phyloP scores from a whole-genome alignment of 1,139 yeast species.

The Eremothecium cymbalariae region DNA sequence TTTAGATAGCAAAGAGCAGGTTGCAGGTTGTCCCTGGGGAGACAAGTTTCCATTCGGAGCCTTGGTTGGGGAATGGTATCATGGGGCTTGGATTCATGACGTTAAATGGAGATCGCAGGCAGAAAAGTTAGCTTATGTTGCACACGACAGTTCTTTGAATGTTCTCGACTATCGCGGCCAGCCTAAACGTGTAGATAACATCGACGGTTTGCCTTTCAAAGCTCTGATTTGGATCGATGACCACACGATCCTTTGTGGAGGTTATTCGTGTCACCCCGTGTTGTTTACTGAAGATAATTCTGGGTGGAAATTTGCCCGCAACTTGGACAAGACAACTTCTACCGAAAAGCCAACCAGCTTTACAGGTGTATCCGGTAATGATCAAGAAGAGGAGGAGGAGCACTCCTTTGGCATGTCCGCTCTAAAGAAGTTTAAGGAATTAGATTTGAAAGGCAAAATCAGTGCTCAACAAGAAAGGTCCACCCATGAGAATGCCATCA shows the following conservation, averaged over 20 bases:
- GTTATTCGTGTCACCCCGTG: slow-evolving; percentile 87
- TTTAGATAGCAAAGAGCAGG: slow-evolving; percentile 71
- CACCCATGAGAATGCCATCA: slow-evolving; percentile 86
- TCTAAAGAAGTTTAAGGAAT: slow-evolving; percentile 87
- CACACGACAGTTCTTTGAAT: slow-evolving; percentile 70
- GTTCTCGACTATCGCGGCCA: slow-evolving; percentile 39
- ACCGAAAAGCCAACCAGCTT: slow-evolving; percentile 28
- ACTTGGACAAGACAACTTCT: slow-evolving; percentile 52
- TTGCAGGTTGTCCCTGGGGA: slow-evolving; percentile 76
- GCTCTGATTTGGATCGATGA: slow-evolving; percentile 63
- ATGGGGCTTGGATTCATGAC: slow-evolving; percentile 91
- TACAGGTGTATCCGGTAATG: slow-evolving; percentile 36
- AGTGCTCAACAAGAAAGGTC: slow-evolving; percentile 54
- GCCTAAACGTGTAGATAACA: slow-evolving; percentile 67
- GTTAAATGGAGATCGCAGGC: slow-evolving; percentile 81
- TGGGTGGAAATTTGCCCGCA: slow-evolving; percentile 61
- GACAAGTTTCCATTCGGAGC: slow-evolving; percentile 93
- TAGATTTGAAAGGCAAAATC: slow-evolving; percentile 87
- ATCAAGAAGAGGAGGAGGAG: slow-evolving; percentile 50
- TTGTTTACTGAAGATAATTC: slow-evolving; percentile 62
- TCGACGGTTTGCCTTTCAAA: slow-evolving; percentile 75
- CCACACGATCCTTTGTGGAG: slow-evolving; percentile 71
- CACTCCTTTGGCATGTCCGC: slow-evolving; percentile 66
- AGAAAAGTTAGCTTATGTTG: slow-evolving; percentile 65
- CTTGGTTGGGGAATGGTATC: slow-evolving; percentile 74